A percentile compares a stretch with the other conserved stretches of the same genome.
These are phyloP conservation scores for Pascua guehoae DNA, from an alignment of 1,284 basidiomycete species.

Conservation along the genomic window DNA sequence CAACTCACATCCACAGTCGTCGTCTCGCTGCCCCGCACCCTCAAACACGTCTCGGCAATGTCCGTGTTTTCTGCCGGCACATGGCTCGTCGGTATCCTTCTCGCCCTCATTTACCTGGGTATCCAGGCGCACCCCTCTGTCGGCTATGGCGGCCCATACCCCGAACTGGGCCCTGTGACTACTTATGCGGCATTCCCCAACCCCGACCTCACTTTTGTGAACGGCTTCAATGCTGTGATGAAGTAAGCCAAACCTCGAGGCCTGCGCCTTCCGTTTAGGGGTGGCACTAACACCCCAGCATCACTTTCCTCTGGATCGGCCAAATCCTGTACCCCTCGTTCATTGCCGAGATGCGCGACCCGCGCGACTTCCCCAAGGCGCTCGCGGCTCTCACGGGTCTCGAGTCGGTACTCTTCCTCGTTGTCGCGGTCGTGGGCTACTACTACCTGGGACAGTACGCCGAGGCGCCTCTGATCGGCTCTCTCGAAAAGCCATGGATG, in stretches of 20 bases:
- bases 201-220: conserved; percentile 57
- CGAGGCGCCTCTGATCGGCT: conserved; percentile 45
- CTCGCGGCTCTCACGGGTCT: conserved; percentile 52
- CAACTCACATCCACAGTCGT: conserved; percentile 42
- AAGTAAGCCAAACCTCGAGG: conserved; percentile 25
- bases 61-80: conserved; percentile 51
- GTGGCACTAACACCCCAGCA: conserved; percentile 10
- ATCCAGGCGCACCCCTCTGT: conserved; percentile 51
- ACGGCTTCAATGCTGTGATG: conserved; percentile 52
- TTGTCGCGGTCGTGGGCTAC: conserved; percentile 63
- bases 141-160: conserved; percentile 37
- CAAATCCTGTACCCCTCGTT: conserved; percentile 56
- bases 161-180: conserved; percentile 31
- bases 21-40: conserved; percentile 56
- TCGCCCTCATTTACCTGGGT: conserved; percentile 57
- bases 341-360: conserved; percentile 50
- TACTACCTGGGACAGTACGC: conserved; percentile 46
- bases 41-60: conserved; percentile 54
- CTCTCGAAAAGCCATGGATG: conserved; percentile 51
- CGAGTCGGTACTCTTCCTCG: conserved; percentile 60
- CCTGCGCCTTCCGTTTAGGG: too few relatives aligned
- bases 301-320: conserved; percentile 61
- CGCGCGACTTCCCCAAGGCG: conserved; percentile 61
- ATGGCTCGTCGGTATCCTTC: conserved; percentile 60
- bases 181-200: conserved; percentile 36